Evolutionary conservation across 2,329 filamentous ascomycete genomes (phyloP).

Genomic region (Fusarium ambrosium): DNA sequence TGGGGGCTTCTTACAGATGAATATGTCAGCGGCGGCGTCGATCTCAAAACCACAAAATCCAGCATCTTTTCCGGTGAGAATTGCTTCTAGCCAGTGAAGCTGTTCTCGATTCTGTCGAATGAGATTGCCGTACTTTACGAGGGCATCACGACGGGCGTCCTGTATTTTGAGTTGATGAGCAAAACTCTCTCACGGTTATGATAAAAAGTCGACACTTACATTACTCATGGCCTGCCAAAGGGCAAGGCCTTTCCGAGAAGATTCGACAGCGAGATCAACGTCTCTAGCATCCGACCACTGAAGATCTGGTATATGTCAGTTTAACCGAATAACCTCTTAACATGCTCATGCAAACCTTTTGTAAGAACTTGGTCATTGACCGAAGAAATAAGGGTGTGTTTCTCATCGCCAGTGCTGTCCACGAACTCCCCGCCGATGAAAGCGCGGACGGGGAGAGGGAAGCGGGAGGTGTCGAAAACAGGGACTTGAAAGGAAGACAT

Average conservation of each 20-base stretch:
- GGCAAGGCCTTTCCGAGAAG: background rate
- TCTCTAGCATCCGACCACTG: background rate
- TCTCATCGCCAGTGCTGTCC: background rate
- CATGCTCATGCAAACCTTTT: background rate
- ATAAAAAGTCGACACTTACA: background rate
- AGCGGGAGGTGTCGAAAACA: background rate
- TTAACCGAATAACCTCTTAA: background rate
- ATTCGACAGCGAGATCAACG: background rate
- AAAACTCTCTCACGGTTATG: background rate
- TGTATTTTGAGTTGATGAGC: background rate
- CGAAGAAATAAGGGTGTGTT: background rate
- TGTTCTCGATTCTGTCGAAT: background rate
- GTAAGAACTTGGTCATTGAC: background rate
- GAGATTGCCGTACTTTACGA: background rate
- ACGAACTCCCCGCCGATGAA: conserved; percentile 1
- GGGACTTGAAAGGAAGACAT: background rate
- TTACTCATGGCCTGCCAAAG: background rate
- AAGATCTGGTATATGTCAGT: background rate
- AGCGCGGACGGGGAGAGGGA: background rate
- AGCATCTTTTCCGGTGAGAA: background rate
- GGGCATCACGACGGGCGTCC: background rate
- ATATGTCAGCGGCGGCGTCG: background rate
- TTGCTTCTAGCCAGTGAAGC: background rate
- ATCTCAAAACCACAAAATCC: background rate
- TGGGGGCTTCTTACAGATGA: background rate